Evolutionary conservation across 2,329 filamentous ascomycete species (phyloP).

Genomic region (Nemania bipapillata): DNA sequence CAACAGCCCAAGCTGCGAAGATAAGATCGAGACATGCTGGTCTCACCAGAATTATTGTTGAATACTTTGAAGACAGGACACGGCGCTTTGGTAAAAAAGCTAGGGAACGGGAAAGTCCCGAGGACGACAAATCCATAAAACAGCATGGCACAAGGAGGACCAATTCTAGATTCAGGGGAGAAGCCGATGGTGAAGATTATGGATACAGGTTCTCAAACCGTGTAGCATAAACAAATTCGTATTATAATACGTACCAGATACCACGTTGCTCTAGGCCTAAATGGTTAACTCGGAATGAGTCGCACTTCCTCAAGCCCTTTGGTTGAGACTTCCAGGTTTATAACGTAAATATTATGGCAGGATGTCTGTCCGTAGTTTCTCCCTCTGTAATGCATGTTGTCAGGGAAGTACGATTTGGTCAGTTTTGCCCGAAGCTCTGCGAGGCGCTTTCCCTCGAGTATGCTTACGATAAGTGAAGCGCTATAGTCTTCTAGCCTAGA

Average conservation of each 20-base stretch:
- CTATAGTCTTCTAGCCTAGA: neutral
- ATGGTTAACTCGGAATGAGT: constrained; percentile 15
- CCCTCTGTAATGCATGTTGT: neutral
- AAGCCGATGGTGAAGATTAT: neutral
- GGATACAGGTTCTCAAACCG: neutral
- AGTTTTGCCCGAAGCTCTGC: neutral
- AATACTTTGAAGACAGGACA: constrained; percentile 42
- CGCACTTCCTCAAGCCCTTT: constrained; percentile 10
- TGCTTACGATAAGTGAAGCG: neutral
- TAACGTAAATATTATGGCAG: neutral
- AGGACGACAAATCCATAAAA: neutral
- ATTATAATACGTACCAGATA: constrained; percentile 22
- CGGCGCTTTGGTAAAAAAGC: constrained; percentile 2
- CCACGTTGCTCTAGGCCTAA: neutral
- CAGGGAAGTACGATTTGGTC: constrained; percentile 12
- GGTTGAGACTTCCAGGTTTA: neutral
- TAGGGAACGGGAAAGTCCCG: neutral
- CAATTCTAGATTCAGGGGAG: neutral
- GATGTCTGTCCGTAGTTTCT: constrained; percentile 10
- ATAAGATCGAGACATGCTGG: constrained; percentile 41
- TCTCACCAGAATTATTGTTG: constrained; percentile 44
- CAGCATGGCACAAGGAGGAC: neutral
- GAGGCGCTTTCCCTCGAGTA: neutral
- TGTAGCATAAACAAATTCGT: neutral
- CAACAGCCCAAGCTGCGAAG: constrained; percentile 9